Conservation (phyloP, 2,329 filamentous ascomycete genomes). For the Teratosphaeria zuluensis region DNA sequence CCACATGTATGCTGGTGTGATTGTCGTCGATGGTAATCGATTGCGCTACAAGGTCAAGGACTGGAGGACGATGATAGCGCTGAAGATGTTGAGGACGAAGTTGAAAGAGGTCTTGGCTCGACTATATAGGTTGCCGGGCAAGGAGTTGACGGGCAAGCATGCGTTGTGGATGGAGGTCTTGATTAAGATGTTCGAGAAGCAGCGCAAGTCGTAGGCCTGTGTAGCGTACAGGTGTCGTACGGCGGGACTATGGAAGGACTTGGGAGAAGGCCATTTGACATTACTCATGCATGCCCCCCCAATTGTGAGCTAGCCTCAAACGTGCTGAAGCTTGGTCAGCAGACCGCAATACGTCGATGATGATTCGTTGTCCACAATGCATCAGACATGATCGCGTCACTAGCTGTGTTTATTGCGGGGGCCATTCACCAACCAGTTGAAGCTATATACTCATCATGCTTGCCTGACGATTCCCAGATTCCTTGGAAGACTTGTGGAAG, state of each 20-base stretch:
- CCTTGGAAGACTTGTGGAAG: background rate
- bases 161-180: slow-evolving; percentile 33
- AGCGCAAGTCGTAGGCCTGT: background rate
- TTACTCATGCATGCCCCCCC: background rate
- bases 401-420: background rate
- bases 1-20: slow-evolving; percentile 80
- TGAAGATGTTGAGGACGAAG: slow-evolving; percentile 67
- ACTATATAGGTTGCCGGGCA: slow-evolving; percentile 50
- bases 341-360: background rate
- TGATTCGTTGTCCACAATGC: background rate
- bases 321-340: background rate
- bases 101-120: slow-evolving; percentile 66
- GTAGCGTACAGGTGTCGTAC: background rate
- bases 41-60: slow-evolving; percentile 73
- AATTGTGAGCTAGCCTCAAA: background rate
- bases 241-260: no score
- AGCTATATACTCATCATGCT: background rate
- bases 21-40: slow-evolving; percentile 79
- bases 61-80: slow-evolving; percentile 83
- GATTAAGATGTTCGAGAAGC: slow-evolving; percentile 4
- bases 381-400: background rate
- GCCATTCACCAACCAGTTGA: background rate
- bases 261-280: background rate
- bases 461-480: background rate
- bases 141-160: slow-evolving; percentile 30